Conservation (phyloP, 495 filamentous ascomycete species). For the Talaromyces thailandensis region DNA sequence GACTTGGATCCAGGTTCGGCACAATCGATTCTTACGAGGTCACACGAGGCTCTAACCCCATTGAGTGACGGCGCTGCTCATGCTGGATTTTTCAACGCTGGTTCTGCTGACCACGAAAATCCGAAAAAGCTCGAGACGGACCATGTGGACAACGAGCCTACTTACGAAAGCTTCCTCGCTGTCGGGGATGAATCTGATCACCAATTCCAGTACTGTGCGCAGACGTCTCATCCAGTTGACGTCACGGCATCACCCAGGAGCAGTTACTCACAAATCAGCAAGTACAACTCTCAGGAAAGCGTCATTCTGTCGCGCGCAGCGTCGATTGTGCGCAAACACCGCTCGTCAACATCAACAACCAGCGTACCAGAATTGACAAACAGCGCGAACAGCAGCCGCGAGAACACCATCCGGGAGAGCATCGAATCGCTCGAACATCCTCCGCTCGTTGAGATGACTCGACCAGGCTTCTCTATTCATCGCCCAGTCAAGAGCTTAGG, state of each 20-base stretch:
- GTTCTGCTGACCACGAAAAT: neutral
- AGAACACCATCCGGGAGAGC: conserved; percentile 27
- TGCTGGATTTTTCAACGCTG: conserved; percentile 2
- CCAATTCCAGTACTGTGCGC: conserved; percentile 32
- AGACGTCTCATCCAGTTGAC: conserved; percentile 28
- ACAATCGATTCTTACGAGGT: conserved; percentile 22
- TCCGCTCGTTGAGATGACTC: conserved; percentile 4
- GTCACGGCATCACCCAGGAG: conserved; percentile 36
- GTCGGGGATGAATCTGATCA: conserved; percentile 37
- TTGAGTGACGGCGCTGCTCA: conserved; percentile 14
- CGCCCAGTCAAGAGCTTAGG: conserved; percentile 35
- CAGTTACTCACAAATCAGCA: conserved; percentile 49
- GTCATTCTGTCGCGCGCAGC: conserved; percentile 39
- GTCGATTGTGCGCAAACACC: conserved; percentile 43
- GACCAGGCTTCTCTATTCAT: conserved; percentile 25
- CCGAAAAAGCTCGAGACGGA: conserved; percentile 11
- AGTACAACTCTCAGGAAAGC: conserved; percentile 50
- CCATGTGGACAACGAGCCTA: conserved; percentile 29
- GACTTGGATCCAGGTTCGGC: conserved; percentile 32
- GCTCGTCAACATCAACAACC: conserved; percentile 45
- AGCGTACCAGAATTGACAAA: conserved; percentile 49
- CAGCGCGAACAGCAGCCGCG: conserved; percentile 38
- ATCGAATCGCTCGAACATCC: conserved; percentile 21
- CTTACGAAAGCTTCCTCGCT: conserved; percentile 41
- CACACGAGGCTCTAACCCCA: conserved; percentile 27